Evolutionary conservation across 805 yeast genomes (phyloP), one percentile per base, ranked within the genome.

Genomic region (Schwanniomyces polymorphus): DNA sequence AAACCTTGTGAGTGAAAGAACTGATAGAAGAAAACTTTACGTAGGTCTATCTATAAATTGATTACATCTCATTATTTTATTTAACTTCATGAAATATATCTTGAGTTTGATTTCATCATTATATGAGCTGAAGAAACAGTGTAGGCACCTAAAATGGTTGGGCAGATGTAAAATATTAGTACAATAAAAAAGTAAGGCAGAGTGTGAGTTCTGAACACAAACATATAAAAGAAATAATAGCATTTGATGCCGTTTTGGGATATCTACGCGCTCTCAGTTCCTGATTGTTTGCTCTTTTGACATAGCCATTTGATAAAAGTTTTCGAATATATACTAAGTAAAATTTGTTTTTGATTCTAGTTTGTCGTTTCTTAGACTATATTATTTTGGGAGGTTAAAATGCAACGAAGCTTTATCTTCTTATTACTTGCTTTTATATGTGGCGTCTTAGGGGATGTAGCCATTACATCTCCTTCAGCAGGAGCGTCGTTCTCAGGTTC

Each of bases 391-490:
- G n/a, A 21, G 16, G 7, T 41, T 11, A 42, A 33, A 16, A 42
- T 42, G 44, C 39, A 34, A 34, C 25, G 23, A 27, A 34, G 17
- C 23, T 26, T 34, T 25, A 26, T 42, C 16, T 26, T 46, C 27
- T 43, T 42, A 40, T 27, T 46, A 38, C 25, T 31, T 11, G 27
- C 23, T 28, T 42, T 46, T n/a, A 38, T 42, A 42, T 38, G 41
- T 37, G 33, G 42, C n/a, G 73, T 58, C n/a, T 40, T 53, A 11
- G 85, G 80, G 2, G 86, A 81, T 58, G 76, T 84, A 35, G 59
- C 65, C 3, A 54, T 83, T 41, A 53, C 70, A 5, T 39, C 68
- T 1, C 85, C 86, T 2, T 51, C 49, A 2, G 46, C 60, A 7
- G 82, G 79, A 26, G 58, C 59, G 23, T 40, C 70, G 1, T 79